Percentiles rank a stretch among this genome's conserved stretches.
Conservation (phyloP, 2,329 filamentous ascomycete genomes). For the Exophiala sp. region DNA sequence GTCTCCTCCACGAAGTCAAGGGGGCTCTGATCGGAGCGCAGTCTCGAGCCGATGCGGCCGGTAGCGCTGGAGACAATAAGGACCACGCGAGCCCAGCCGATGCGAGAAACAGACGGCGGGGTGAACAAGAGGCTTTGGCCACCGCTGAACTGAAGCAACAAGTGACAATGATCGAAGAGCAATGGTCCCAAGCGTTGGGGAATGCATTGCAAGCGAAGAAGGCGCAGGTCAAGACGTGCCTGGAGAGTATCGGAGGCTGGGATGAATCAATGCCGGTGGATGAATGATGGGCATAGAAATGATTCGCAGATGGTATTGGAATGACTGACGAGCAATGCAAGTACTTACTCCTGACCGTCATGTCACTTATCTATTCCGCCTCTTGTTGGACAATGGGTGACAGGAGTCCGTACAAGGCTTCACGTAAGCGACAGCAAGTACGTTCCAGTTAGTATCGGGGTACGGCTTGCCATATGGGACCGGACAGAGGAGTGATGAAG, state of each 20-base stretch:
- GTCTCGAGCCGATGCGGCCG: constrained; percentile 60
- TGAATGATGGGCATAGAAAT: neutral
- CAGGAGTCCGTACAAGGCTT: too few species aligned
- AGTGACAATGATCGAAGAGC: constrained; percentile 80
- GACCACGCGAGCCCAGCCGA: constrained; percentile 22
- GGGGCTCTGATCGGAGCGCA: constrained; percentile 67
- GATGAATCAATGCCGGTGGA: constrained; percentile 51
- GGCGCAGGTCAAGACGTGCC: constrained; percentile 64
- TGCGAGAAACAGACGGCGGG: constrained; percentile 42
- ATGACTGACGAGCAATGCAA: neutral
- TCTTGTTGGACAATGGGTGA: too few species aligned
- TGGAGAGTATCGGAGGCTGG: constrained; percentile 78
- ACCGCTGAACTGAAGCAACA: constrained; percentile 90
- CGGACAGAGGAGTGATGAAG: too few species aligned
- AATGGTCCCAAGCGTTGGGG: constrained; percentile 85
- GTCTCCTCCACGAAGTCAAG: constrained; percentile 83
- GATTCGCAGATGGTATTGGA: neutral
- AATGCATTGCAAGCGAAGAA: constrained; percentile 67
- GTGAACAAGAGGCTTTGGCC: constrained; percentile 62
- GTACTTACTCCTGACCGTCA: too few species aligned
- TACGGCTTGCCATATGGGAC: too few species aligned
- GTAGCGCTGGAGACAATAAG: constrained; percentile 49
- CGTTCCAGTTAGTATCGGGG: too few species aligned
- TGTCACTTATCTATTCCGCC: too few species aligned
- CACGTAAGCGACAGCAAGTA: too few species aligned